Conservation (phyloP, 75 land plant genomes). For the Picea glauca region DNA sequence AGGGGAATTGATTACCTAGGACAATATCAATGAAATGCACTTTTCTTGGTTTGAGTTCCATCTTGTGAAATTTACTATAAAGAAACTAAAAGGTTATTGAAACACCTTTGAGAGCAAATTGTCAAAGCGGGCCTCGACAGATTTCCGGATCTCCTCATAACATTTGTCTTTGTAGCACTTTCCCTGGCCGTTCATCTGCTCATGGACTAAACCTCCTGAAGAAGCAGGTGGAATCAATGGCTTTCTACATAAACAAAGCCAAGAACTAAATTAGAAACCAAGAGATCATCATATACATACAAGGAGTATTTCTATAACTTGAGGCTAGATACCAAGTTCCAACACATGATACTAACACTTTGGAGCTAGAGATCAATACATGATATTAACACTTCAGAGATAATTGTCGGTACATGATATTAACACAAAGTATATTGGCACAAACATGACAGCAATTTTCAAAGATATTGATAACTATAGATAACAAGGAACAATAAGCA, state of each 20-base stretch:
- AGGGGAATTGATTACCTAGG: background rate
- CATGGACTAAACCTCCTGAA: constrained; percentile 51
- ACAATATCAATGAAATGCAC: background rate
- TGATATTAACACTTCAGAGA: too few species aligned
- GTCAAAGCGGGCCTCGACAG: constrained; percentile 84
- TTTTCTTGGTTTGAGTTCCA: background rate
- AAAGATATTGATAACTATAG: too few species aligned
- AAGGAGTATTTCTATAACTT: background rate
- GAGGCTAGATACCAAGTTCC: background rate
- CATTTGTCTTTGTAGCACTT: constrained; percentile 92
- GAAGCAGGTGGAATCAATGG: constrained; percentile 36
- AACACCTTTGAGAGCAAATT: constrained; percentile 67
- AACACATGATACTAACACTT: background rate
- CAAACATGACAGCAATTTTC: too few species aligned
- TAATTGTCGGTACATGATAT: too few species aligned
- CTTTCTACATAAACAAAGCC: constrained; percentile 29
- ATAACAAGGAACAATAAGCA: too few species aligned
- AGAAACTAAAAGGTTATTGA: background rate
- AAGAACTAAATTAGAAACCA: constrained; percentile 1
- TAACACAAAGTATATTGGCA: too few species aligned
- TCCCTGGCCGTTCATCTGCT: constrained; percentile 66
- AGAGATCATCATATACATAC: background rate
- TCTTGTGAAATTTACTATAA: background rate
- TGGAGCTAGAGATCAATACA: too few species aligned
- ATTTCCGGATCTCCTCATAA: constrained; percentile 83